A percentile compares a stretch with the other conserved stretches of the same genome.
phyloP scores from a whole-genome alignment of 225 moss, liverwort and hornwort species.

The Climacium dendroides region DNA sequence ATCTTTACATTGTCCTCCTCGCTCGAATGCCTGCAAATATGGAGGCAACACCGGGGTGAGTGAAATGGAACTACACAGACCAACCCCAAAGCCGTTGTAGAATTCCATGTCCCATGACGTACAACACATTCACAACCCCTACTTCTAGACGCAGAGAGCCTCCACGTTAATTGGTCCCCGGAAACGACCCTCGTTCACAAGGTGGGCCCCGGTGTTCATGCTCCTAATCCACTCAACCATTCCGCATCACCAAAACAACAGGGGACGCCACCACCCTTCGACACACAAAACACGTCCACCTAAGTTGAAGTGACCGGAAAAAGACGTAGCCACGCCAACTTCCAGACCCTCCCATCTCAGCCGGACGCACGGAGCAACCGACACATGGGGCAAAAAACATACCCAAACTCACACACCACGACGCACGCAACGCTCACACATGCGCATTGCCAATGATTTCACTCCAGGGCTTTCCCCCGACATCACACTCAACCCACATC shows the following conservation, averaged over 20 bases:
- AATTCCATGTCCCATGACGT: not conserved
- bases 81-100: not conserved
- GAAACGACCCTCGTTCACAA: not conserved
- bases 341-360: not conserved
- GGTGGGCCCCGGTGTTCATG: not conserved
- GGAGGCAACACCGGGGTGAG: not conserved
- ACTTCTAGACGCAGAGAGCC: not conserved
- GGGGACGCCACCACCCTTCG: not conserved
- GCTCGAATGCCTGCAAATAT: constrained; percentile 42
- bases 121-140: not conserved
- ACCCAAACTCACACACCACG: not conserved
- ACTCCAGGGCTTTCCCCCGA: not conserved
- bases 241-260: not conserved
- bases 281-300: not conserved
- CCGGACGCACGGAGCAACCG: not conserved
- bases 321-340: not conserved
- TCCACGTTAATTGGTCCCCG: not conserved
- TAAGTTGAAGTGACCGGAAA: not conserved
- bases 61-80: not conserved
- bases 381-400: not conserved
- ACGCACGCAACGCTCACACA: not conserved
- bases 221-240: not conserved
- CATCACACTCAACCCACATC: not conserved
- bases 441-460: not conserved
- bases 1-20: constrained; percentile 69